Evolutionary conservation across 805 yeast genomes (phyloP), one percentile per base, ranked within the genome.

Genomic region (Candida insectalens): DNA sequence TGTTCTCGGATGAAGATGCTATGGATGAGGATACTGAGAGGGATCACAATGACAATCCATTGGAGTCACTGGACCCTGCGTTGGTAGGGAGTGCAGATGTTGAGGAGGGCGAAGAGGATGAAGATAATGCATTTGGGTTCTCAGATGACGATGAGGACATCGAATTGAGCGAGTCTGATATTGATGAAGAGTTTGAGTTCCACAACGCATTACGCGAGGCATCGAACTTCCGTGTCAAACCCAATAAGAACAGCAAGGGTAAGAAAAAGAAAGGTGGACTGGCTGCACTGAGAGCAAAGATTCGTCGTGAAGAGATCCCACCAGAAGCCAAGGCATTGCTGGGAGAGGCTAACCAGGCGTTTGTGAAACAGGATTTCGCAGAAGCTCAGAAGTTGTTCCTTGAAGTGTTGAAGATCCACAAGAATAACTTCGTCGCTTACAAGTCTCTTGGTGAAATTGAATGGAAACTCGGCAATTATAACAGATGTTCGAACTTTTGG

Each of bases 381-480:
- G 64, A 59, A 1, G 89, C 94, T 0, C 68, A 72, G 43, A 58
- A 69, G 33, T 50, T 68, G 32, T 88, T 69, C 55, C 60, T 65
- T 43, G 83, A 74, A 40, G 94, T 85, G 9, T 77, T 89, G 39
- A 75, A 77, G 45, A 65, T 76, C 35, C 95, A 87, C 49, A 78
- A 83, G 10, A 71, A 72, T 43, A 81, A 83, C 51, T 79, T 74
- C 53, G 74, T 82, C 29, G 96, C 96, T 0, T 88, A 88, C 62
- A 79, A 82, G 47, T 82, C 94, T 0, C 59, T 87, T 29, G 96
- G 96, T 30, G 95, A 83, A 48, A 82, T 89, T 30, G 79, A 82
- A 43, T 67, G 74, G 36, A 61, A 70, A 34, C 78, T 75, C 39
- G 88, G 85, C 1, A 64, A 75, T 30, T 56, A 69, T 32, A 74